Base-by-base conservation (phyloP, 75 land plant species). In the Isoetes taiwanensis region DNA sequence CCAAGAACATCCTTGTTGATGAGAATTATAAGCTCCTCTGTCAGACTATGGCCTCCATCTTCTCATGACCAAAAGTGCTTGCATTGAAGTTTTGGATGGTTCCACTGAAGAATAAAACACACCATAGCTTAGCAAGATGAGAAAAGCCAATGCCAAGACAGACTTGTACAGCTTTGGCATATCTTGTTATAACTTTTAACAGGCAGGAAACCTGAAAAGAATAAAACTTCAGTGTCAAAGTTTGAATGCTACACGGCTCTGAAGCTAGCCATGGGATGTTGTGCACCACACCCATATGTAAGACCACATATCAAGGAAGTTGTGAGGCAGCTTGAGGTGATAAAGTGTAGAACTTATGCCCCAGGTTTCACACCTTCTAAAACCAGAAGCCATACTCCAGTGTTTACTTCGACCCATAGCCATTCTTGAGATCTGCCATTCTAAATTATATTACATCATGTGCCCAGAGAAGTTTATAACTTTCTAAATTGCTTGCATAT, bases 151-250 rank as follows among this genome's bases (percentile, higher is more conserved):
- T 23, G 25, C 50, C n/a, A 46, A 46, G 50, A 46, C 50, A 6
- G 50, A 46, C 50, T 19, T 46, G 5, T 46, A 46, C 50, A 46
- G 50, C 50, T 46, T 46, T n/a, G 50, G 50, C 25, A 46, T 46
- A 46, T 46, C 6, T 23, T 46, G 19, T 23, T 46, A 23, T 16
- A 46, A 23, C 50, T 46, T n/a, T 23, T 46, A 8, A 46, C 50
- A 8, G 50, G 50, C 12, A 46, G 25, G 16, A 46, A 19, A 8
- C 50, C 50, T 23, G 50, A 23, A 19, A 46, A 46, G 21, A 6
- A 6, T 6, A n/a, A 6, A 19, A 37, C 39, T 37, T 5, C 16
- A 19, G 21, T 5, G 25, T 16, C 8, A 23, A 46, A 23, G 50
- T 19, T n/a, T 16, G 50, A 6, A 19, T 46, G 12, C 50, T 46